Conservation (phyloP, 1,139 yeast species). For the Saccharomyces hybrid region DNA sequence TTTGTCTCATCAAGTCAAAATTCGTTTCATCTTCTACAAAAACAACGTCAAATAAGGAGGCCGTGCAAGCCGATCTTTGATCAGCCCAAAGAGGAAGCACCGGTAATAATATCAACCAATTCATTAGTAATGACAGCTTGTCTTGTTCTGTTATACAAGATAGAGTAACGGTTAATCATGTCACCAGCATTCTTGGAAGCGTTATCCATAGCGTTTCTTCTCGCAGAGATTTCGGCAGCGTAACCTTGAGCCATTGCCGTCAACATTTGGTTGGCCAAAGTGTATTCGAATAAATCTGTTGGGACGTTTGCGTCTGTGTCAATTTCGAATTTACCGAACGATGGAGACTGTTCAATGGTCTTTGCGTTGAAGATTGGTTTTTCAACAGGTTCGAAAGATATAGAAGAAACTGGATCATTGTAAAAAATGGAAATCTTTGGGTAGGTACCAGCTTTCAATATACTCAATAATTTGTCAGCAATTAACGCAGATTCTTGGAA, state of each 20-base stretch:
- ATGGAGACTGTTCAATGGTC: slow-evolving; percentile 79
- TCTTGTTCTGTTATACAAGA: slow-evolving; percentile 98
- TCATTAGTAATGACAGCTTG: slow-evolving; percentile 99
- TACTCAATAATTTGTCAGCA: slow-evolving; percentile 68
- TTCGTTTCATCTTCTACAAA: not conserved
- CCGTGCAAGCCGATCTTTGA: not conserved
- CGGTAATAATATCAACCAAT: slow-evolving; percentile 97
- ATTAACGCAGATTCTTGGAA: slow-evolving; percentile 84
- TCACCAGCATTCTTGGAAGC: slow-evolving; percentile 99
- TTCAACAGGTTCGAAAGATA: slow-evolving; percentile 78
- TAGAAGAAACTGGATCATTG: slow-evolving; percentile 83
- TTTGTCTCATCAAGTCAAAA: slow-evolving; percentile 1
- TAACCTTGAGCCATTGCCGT: slow-evolving; percentile 97
- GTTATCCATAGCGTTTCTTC: slow-evolving; percentile 99
- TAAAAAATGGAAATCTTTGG: slow-evolving; percentile 73
- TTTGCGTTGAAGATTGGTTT: slow-evolving; percentile 62
- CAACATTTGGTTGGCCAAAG: slow-evolving; percentile 82
- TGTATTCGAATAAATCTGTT: slow-evolving; percentile 69
- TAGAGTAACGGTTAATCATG: slow-evolving; percentile 92
- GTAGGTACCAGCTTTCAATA: slow-evolving; percentile 46
- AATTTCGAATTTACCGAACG: slow-evolving; percentile 73
- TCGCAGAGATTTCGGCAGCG: slow-evolving; percentile 95
- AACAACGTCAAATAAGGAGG: slow-evolving; percentile 2
- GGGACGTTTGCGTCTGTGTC: slow-evolving; percentile 67
- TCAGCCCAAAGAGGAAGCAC: slow-evolving; percentile 97